Evolutionary conservation across 257 asterid species (phyloP), one percentile per base, ranked within the genome.

Genomic region (Salvia miltiorrhiza): DNA sequence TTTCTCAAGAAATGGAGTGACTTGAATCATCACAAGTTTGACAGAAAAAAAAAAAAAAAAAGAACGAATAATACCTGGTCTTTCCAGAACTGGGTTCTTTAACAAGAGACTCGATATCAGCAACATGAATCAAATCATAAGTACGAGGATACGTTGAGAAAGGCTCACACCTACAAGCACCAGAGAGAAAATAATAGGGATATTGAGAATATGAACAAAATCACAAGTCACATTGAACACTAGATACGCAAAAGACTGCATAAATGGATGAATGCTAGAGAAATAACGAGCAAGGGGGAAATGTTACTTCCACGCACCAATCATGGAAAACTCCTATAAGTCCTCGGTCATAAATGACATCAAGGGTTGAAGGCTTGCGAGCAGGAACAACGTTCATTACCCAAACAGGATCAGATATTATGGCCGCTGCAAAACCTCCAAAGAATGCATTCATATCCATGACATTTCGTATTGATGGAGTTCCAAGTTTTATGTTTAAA

Each of bases 401-500:
- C 99, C 99, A 94, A 39, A 87, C 90, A 54, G 98, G 97, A 80
- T 89, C 93, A 47, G 87, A 77, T 48, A 77, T 35, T 59, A 91
- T 68, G 54, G 96, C 90, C 3, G 97, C 90, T 26, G 98, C 98
- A 85, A 94, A 94, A 41, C 99, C 96, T 76, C 98, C 97, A 63
- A 91, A 91, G 72, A 89, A 82, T 5, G 99, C 99, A 60, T 94
- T 92, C 99, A 91, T 89, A 85, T 94, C 99, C 99, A 94, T 87
- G 78, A 89, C 92, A 63, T 94, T 94, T 54, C 99, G 85, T 67
- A 94, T 71, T 32, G 93, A 80, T 57, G 97, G 72, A 60, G 95
- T 87, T 73, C 99, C 98, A 52, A 94, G 66, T 73, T 91, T 85
- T 63, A 94, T 49, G 71, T 87, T 85, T 44, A 94, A 76, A n/a